A percentile compares a stretch with the other conserved stretches of the same genome.
phyloP scores from a whole-genome alignment of 78 protist genomes.

The Chrysochromulina parva region DNA sequence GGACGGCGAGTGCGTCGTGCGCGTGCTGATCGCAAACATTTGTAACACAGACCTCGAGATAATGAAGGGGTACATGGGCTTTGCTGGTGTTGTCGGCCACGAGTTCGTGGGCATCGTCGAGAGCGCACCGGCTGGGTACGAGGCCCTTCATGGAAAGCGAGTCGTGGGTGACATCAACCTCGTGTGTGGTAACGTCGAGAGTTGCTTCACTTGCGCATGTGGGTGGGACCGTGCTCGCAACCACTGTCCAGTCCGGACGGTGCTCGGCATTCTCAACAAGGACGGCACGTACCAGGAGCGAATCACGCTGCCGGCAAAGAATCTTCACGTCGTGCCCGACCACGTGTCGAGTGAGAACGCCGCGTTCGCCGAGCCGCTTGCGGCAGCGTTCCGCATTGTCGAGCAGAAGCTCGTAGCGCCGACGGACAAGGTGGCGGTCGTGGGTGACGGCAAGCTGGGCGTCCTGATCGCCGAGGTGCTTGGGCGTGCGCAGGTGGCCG shows the following conservation, averaged over 20 bases:
- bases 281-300: not conserved
- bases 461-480: not conserved
- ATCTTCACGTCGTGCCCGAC: not conserved
- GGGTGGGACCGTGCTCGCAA: not conserved
- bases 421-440: not conserved
- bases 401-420: not conserved
- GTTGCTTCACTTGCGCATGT: not conserved
- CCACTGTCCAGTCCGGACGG: not conserved
- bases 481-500: not conserved
- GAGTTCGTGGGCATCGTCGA: not conserved
- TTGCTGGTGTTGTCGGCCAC: not conserved
- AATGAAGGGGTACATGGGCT: conserved; percentile 7
- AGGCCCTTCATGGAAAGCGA: not conserved
- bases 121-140: not conserved
- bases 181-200: not conserved
- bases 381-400: not conserved
- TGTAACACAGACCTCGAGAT: not conserved
- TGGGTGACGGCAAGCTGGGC: conserved; percentile 8
- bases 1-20: not conserved
- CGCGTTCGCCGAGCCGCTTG: not conserved
- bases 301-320: not conserved
- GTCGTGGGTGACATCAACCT: not conserved
- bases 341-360: not conserved
- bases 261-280: not conserved
- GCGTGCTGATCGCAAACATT: not conserved